Evolutionary conservation across 1,284 basidiomycete genomes (phyloP), one percentile per base, ranked within the genome.

Genomic region (Crucibulum cyathiforme): DNA sequence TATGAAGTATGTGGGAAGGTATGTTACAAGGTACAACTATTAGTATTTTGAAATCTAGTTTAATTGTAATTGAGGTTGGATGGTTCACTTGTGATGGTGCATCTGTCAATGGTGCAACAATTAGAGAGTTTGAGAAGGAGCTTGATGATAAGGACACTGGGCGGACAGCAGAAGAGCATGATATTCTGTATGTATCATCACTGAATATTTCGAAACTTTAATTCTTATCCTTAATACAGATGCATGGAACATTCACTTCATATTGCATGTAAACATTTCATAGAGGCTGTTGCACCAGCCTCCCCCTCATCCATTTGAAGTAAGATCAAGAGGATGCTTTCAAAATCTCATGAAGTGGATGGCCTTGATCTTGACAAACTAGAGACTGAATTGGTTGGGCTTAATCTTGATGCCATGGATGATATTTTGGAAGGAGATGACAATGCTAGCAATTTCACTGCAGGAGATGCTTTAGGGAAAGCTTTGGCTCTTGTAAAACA

Each of bases 1-100:
- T 54, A 54, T 41, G 52, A 34, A 8, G 7, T 54, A 38, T 5
- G 31, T 52, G 39, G 37, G 54, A 57, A 53, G 39, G 39, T 41
- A 56, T 38, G 45, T 17, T 38, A 39, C 57, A 7, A 62, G 65
- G 24, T 38, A 58, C 3, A 46, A 24, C 4, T 63, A 12, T 41
- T 41, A 13, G 39, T 13, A 41, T 41, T 41, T 12, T 3, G 5
- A 41, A 41, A 41, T 41, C 12, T 13, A 5, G 5, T 17, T 41
- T 3, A 41, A 13, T 13, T 41, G 12, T 41, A 17, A 13, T 41
- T 5, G 3, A 41, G 39, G n/a, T 17, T 41, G 39, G 39, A 41
- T 41, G 12, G 39, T 41, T 41, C 39, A 41, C 39, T 13, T 41
- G 39, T 17, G n/a, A 41, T 41, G 39, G 39, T 41, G 39, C 39